These are phyloP conservation scores for Knoxia roxburghii DNA, from an alignment of 257 asterid species.

Conservation along the genomic window DNA sequence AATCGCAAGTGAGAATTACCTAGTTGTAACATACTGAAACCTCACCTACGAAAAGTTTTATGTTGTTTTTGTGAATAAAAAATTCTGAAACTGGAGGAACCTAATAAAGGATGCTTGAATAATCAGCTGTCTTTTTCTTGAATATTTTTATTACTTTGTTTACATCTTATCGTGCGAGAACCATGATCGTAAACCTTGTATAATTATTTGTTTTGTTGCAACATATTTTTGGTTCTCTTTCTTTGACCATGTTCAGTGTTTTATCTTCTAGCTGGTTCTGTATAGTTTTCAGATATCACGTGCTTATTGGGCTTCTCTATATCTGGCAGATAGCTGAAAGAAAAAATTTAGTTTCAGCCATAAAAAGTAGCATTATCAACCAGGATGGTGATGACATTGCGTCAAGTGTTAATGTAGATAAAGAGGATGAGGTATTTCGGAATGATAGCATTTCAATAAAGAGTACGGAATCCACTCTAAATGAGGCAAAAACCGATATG, in stretches of 20 bases:
- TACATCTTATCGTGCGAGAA: not conserved
- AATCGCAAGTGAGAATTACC: not conserved
- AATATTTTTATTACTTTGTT: not conserved
- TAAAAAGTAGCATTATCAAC: conserved; percentile 48
- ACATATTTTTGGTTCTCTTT: not conserved
- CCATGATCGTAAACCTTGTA: not conserved
- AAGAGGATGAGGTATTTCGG: conserved; percentile 16
- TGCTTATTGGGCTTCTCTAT: conserved; percentile 3
- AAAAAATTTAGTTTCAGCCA: conserved; percentile 67
- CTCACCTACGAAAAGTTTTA: not conserved
- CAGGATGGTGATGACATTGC: conserved; percentile 24
- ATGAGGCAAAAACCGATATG: conserved; percentile 21
- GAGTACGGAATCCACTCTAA: conserved; percentile 9
- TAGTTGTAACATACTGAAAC: not conserved
- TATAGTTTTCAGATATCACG: not conserved
- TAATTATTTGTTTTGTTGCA: not conserved
- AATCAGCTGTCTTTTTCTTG: not conserved
- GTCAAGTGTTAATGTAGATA: conserved; percentile 30
- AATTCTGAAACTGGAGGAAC: not conserved
- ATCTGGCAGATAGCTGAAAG: conserved; percentile 74
- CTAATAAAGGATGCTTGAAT: not conserved
- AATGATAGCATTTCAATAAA: conserved; percentile 11
- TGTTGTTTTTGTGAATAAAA: too few species aligned
- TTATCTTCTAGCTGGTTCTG: not conserved
- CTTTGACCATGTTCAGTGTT: conserved; percentile 9